Base-by-base conservation (phyloP, 83 land plant species). In the Picea mariana region DNA sequence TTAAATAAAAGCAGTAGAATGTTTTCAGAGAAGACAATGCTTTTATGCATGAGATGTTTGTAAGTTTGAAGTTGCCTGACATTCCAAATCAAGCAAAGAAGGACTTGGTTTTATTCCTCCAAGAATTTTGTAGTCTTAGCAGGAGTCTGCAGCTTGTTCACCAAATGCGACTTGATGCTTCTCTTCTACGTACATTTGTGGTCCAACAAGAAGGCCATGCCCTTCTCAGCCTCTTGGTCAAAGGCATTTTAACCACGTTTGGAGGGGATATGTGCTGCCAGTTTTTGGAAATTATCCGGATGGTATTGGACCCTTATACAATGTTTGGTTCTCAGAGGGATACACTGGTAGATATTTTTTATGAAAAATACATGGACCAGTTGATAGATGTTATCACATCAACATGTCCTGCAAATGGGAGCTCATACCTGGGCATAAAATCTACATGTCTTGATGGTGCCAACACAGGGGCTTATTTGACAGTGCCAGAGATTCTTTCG, bases 211-310 rank as follows among this genome's bases (percentile, higher is more conserved):
- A 88, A 77, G 92, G 90, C 52, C 80, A 86, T 66, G 79, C 80
- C 34, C 88, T 95, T 82, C 87, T 95, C 84, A 90, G 96, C 61
- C 92, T 90, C 64, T 79, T 95, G 94, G 97, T 96, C 21, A 89
- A 85, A 82, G 94, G 94, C 49, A 90, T 96, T 94, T 71, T 90
- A 67, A 93, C 97, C 9, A 91, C 93, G 67, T 87, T 91, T 87
- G 95, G 91, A 82, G 99, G 96, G 38, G 89, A 94, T 62, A 87
- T 95, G 91, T 92, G 93, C 79, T 91, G 92, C 81, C 99, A 96
- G 85, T 87, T 96, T 62, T 94, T 96, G 31, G 99, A 96, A 85
- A 95, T 96, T 65, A 87, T 96, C 71, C 96, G 97, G 55, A 94
- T 88, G 85, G 88, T 96, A 67, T 65, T 96, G 87, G 99, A 96